A percentile compares a stretch with the other conserved stretches of the same genome.
Conservation (phyloP, 495 filamentous ascomycete genomes). For the Mycothermus thermophilus region DNA sequence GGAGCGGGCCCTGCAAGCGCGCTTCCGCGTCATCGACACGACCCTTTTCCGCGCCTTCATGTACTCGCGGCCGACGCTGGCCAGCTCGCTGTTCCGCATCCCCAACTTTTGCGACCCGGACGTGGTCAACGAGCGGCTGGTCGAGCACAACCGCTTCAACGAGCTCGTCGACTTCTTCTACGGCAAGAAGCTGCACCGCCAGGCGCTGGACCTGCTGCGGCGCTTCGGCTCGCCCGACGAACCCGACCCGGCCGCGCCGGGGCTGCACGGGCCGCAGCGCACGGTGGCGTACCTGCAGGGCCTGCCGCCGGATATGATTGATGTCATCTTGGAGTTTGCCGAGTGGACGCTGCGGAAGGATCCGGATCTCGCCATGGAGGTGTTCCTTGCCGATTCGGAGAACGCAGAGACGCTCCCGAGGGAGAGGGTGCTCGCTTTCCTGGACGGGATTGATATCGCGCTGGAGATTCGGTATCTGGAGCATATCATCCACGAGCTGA, state of each 20-base stretch:
- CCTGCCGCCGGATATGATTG: conserved; percentile 73
- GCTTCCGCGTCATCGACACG: conserved; percentile 77
- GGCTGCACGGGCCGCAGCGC: conserved; percentile 66
- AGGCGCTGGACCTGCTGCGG: conserved; percentile 69
- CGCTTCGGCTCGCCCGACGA: conserved; percentile 67
- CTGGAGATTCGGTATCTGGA: conserved; percentile 79
- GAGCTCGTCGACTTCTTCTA: conserved; percentile 95
- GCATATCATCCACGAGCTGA: conserved; percentile 77
- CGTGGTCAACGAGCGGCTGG: conserved; percentile 83
- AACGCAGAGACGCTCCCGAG: conserved; percentile 85
- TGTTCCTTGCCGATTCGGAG: conserved; percentile 87
- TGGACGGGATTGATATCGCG: conserved; percentile 49
- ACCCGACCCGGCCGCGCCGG: conserved; percentile 46
- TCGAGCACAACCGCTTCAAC: conserved; percentile 77
- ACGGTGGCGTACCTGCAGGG: conserved; percentile 86
- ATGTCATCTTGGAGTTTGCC: conserved; percentile 80
- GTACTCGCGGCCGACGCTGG: conserved; percentile 71
- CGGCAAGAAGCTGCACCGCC: conserved; percentile 82
- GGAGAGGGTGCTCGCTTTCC: conserved; percentile 56
- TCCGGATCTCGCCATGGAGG: conserved; percentile 75
- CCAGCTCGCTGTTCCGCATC: conserved; percentile 83
- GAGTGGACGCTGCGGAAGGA: conserved; percentile 71
- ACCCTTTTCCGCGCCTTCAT: conserved; percentile 89
- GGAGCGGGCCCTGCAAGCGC: conserved; percentile 52
- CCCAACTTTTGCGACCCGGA: conserved; percentile 94